Conservation (phyloP, 2,329 filamentous ascomycete genomes). For the Cercospora zeina region DNA sequence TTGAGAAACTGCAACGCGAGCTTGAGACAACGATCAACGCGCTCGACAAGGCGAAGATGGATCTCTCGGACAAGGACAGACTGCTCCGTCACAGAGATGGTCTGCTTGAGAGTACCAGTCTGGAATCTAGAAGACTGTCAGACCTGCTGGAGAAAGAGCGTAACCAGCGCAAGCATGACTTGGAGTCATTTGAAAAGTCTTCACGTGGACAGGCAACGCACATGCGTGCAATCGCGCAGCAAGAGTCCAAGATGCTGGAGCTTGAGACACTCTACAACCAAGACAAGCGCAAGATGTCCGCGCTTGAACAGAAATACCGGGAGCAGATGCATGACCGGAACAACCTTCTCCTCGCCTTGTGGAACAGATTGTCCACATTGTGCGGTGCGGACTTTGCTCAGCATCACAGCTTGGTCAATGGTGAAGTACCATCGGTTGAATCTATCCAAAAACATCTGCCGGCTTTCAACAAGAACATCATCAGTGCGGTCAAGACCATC, state of each 20-base stretch:
- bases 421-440: slow-evolving; percentile 80
- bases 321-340: slow-evolving; percentile 90
- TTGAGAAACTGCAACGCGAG: slow-evolving; percentile 83
- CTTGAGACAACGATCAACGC: slow-evolving; percentile 81
- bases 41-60: slow-evolving; percentile 73
- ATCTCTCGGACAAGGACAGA: slow-evolving; percentile 85
- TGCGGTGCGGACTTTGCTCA: slow-evolving; percentile 93
- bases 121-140: slow-evolving; percentile 80
- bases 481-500: slow-evolving; percentile 82
- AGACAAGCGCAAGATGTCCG: slow-evolving; percentile 73
- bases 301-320: slow-evolving; percentile 75
- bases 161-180: slow-evolving; percentile 78
- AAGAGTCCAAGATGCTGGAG: slow-evolving; percentile 81
- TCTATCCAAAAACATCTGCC: slow-evolving; percentile 81
- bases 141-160: slow-evolving; percentile 92
- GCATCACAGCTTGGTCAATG: slow-evolving; percentile 83
- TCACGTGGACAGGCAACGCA: slow-evolving; percentile 86
- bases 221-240: slow-evolving; percentile 78
- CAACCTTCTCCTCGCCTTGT: slow-evolving; percentile 80
- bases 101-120: slow-evolving; percentile 80
- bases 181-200: slow-evolving; percentile 81
- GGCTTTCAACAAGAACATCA: slow-evolving; percentile 85
- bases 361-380: slow-evolving; percentile 81
- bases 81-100: slow-evolving; percentile 86
- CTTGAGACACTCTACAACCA: slow-evolving; percentile 76